Evolutionary conservation across 2,329 filamentous ascomycete genomes (phyloP).

Genomic region (Ambrosiella beaveri): DNA sequence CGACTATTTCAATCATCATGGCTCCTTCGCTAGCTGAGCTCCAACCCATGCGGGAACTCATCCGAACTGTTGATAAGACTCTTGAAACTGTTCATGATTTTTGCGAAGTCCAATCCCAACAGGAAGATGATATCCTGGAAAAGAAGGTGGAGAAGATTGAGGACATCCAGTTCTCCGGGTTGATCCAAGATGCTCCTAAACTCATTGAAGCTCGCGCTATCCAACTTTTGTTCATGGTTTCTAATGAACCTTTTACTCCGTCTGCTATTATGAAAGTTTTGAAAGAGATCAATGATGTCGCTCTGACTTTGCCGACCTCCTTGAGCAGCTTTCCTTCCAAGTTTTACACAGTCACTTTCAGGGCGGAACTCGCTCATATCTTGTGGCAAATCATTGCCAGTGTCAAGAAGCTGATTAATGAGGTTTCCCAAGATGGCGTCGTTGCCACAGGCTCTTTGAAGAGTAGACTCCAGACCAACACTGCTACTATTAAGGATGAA

Average conservation of each 20-base stretch:
- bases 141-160: conserved; percentile 4
- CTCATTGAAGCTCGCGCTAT: conserved; percentile 70
- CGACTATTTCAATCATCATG: background rate
- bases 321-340: conserved; percentile 45
- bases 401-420: background rate
- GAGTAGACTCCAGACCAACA: background rate
- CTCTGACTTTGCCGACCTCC: conserved; percentile 57
- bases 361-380: conserved; percentile 34
- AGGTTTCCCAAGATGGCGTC: background rate
- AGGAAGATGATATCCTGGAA: conserved; percentile 4
- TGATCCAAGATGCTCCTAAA: conserved; percentile 50
- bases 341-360: conserved; percentile 45
- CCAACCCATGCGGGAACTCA: background rate
- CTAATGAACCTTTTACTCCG: conserved; percentile 74
- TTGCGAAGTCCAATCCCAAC: conserved; percentile 20
- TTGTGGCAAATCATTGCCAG: background rate
- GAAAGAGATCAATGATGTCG: conserved; percentile 52
- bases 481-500: background rate
- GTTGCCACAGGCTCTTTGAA: background rate
- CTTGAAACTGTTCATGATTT: conserved; percentile 24
- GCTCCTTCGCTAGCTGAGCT: background rate
- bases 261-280: conserved; percentile 56
- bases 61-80: conserved; percentile 16
- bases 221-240: conserved; percentile 70
- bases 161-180: conserved; percentile 40